Base-by-base conservation (phyloP, 495 filamentous ascomycete species). In the Trichoderma gamsii region DNA sequence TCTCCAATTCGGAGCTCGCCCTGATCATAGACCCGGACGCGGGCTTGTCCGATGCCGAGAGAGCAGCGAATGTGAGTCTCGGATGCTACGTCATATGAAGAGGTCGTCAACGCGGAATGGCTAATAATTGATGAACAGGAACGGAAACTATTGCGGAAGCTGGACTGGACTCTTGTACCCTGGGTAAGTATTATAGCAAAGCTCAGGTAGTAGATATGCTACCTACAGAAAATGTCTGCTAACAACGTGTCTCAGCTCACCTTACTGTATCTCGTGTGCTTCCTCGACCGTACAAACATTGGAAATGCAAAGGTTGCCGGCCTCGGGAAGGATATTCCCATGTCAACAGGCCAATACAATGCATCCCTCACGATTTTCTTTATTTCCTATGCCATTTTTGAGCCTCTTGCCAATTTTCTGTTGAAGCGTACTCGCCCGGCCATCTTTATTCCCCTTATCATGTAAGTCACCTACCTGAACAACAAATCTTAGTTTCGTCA, bases 221-320 rank as follows among this genome's bases (percentile, higher is more conserved):
- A 5, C 18, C 18, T 25, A 52, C 25, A n/a, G 49, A 1, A 5
- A 52, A n/a, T n/a, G n/a, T 6, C 49, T 52, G 49, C 49, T 52
- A 23, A 52, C 49, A 23, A 52, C n/a, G n/a, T 18, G 49, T 52
- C 16, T n/a, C 65, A 85, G 84, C 85, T 96, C 25, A 90, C 88
- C 73, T 80, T 97, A 38, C 85, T 97, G 32, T 97, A 97, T 73
- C 84, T 97, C 11, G 82, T 91, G 23, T 89, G 89, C 27, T 97
- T 97, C 75, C 83, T 97, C 38, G 92, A 96, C 75, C 84, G 92
- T 63, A 86, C 87, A 35, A 92, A 91, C 75, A 91, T 95, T 66
- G 93, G 93, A 67, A 97, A 97, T 79, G 93, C 93, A 11, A 93
- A 92, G 72, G 86, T 96, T 64, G 90, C 87, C 63, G 88, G 89